Evolutionary conservation across 2,329 filamentous ascomycete species (phyloP).

Genomic region (Trichoderma afroharzianum): DNA sequence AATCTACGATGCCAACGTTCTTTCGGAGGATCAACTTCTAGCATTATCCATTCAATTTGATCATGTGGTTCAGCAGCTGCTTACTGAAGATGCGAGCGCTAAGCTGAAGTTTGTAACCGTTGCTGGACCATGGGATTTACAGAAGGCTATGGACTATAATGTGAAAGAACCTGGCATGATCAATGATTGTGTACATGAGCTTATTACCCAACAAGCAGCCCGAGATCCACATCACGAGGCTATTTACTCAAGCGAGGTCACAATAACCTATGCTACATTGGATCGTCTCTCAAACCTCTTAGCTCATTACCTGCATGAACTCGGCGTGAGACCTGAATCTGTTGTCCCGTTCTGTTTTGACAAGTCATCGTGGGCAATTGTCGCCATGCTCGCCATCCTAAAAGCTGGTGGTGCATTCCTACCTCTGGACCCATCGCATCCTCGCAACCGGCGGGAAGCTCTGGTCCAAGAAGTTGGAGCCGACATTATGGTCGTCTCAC

Average conservation of each 20-base stretch:
- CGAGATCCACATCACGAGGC: conserved; percentile 15
- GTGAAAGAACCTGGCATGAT: neutral
- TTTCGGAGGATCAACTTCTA: neutral
- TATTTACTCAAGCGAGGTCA: conserved; percentile 9
- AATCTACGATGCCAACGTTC: neutral
- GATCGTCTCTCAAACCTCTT: conserved; percentile 7
- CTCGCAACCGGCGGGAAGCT: neutral
- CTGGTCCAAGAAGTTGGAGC: conserved; percentile 17
- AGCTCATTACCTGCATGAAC: neutral
- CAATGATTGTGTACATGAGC: conserved; percentile 27
- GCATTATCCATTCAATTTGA: conserved; percentile 2
- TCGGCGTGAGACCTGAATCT: conserved; percentile 26
- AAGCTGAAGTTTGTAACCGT: neutral
- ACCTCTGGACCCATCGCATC: conserved; percentile 26
- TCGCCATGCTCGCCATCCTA: conserved; percentile 27
- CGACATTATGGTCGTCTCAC: conserved; percentile 13
- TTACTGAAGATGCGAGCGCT: neutral
- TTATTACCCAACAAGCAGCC: conserved; percentile 12
- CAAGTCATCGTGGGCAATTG: conserved; percentile 23
- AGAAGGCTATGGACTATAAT: neutral
- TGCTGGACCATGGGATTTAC: conserved; percentile 1
- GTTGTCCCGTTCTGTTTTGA: conserved; percentile 20
- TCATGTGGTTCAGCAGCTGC: conserved; percentile 9
- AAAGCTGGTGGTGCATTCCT: conserved; percentile 29
- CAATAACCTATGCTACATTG: neutral